A percentile compares a stretch with the other conserved stretches of the same genome.
These are phyloP conservation scores for Fraxinus floribunda DNA, from an alignment of 305 asterid species.

Conservation along the genomic window DNA sequence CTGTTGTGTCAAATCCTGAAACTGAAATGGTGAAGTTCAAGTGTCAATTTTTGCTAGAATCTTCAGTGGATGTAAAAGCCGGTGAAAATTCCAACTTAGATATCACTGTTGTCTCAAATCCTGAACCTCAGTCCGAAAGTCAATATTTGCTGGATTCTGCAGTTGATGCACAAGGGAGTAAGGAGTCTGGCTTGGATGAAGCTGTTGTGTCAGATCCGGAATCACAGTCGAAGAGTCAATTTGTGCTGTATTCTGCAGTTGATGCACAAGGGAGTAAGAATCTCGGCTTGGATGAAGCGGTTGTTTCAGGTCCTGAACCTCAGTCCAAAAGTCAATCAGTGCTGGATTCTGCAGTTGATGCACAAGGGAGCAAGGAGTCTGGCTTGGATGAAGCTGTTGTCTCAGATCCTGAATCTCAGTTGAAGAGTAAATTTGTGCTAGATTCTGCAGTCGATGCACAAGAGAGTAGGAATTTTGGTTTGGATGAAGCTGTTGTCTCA, in stretches of 20 bases:
- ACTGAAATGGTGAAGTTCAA: neutral
- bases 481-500: neutral
- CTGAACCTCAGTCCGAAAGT: neutral
- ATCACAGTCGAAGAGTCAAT: neutral
- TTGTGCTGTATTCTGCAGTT: conserved; percentile 18
- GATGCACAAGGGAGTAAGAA: conserved; percentile 11
- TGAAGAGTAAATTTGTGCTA: neutral
- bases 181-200: neutral
- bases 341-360: conserved; percentile 14
- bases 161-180: neutral
- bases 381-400: neutral
- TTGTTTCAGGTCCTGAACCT: conserved; percentile 13
- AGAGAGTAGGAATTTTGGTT: neutral
- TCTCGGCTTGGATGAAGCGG: conserved; percentile 6
- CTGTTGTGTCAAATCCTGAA: conserved; percentile 1
- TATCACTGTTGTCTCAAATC: neutral
- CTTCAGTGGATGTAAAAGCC: neutral
- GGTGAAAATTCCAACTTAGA: conserved; percentile 4
- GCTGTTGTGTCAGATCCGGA: neutral
- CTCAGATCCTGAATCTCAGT: neutral
- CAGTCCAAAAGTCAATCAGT: conserved; percentile 12
- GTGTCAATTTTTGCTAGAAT: neutral
- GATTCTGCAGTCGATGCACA: neutral
- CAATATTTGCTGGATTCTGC: conserved; percentile 8
- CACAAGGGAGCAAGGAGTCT: conserved; percentile 4